Percentiles rank a stretch among this genome's conserved stretches.
These are phyloP conservation scores for Oehlia diaphana DNA, from an alignment of 192 early-diverging fungal species.

Conservation along the genomic window DNA sequence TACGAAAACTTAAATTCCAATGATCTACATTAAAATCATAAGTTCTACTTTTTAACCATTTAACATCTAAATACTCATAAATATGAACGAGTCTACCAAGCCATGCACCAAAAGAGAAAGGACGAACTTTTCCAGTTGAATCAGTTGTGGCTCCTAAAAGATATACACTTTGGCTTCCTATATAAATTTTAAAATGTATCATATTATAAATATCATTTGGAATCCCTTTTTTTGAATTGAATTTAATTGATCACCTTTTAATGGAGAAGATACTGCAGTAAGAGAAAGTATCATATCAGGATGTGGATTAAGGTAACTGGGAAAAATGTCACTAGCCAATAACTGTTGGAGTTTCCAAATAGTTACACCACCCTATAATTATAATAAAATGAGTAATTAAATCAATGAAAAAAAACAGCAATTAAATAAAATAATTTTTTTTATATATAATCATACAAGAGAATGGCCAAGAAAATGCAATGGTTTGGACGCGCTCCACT, in stretches of 20 bases:
- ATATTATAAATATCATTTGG: not conserved
- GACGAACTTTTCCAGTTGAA: not conserved
- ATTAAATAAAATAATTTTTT: too few species aligned
- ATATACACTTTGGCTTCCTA: slow-evolving; percentile 17
- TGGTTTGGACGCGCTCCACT: slow-evolving; percentile 24
- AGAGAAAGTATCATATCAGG: slow-evolving; percentile 23
- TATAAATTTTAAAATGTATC: not conserved
- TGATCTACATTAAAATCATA: slow-evolving; percentile 25
- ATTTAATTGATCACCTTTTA: not conserved
- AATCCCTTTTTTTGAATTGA: not conserved
- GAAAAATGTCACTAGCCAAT: slow-evolving; percentile 3
- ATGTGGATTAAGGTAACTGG: not conserved
- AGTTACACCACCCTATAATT: slow-evolving; percentile 12
- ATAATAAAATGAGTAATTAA: not conserved
- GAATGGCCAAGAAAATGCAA: slow-evolving; percentile 28
- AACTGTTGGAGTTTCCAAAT: slow-evolving; percentile 27
- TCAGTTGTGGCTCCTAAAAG: not conserved
- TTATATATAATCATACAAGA: not conserved
- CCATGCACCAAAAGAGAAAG: slow-evolving; percentile 21
- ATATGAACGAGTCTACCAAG: slow-evolving; percentile 18
- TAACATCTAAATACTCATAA: slow-evolving; percentile 23
- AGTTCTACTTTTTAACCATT: slow-evolving; percentile 10
- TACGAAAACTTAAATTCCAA: slow-evolving; percentile 15
- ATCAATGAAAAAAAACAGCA: not conserved
- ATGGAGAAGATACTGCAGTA: slow-evolving; percentile 10